A percentile compares a stretch with the other conserved stretches of the same genome.
Evolutionary conservation across 371 early-diverging fungal species (phyloP).

Genomic region (Rhizopus delemar): DNA sequence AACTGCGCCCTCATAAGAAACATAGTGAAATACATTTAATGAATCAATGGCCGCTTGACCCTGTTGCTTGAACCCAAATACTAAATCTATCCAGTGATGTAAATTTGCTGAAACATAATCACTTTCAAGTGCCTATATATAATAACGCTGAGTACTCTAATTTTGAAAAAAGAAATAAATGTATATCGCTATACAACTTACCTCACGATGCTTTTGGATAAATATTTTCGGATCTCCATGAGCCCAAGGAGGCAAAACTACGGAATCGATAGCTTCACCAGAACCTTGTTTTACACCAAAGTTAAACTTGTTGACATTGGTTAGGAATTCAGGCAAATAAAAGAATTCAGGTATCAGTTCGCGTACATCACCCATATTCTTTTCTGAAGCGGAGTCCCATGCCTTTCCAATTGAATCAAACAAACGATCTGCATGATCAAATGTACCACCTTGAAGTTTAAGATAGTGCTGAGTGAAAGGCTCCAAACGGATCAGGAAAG

Average conservation of each 20-base stretch:
- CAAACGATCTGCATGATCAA: constrained; percentile 82
- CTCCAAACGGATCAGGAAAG: constrained; percentile 81
- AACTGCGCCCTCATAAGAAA: constrained; percentile 92
- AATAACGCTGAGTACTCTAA: neutral
- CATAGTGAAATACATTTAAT: constrained; percentile 87
- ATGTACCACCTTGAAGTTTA: constrained; percentile 82
- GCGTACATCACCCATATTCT: constrained; percentile 82
- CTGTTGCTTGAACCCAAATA: constrained; percentile 89
- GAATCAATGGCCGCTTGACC: constrained; percentile 81
- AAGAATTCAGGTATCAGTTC: constrained; percentile 91
- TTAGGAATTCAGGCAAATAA: constrained; percentile 84
- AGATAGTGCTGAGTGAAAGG: constrained; percentile 83
- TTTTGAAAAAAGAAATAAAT: neutral
- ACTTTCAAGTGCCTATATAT: constrained; percentile 77
- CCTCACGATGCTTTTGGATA: constrained; percentile 82
- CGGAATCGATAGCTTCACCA: constrained; percentile 75
- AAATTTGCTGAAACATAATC: constrained; percentile 84
- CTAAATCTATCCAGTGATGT: constrained; percentile 89
- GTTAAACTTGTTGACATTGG: constrained; percentile 83
- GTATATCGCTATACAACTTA: constrained; percentile 5
- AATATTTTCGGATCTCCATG: constrained; percentile 83
- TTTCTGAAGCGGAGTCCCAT: constrained; percentile 69
- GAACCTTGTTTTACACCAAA: constrained; percentile 75
- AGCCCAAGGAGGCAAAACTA: constrained; percentile 86
- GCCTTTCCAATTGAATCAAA: constrained; percentile 69